Evolutionary conservation across 208 protist genomes (phyloP).

Genomic region (Trichomonas vaginalis): DNA sequence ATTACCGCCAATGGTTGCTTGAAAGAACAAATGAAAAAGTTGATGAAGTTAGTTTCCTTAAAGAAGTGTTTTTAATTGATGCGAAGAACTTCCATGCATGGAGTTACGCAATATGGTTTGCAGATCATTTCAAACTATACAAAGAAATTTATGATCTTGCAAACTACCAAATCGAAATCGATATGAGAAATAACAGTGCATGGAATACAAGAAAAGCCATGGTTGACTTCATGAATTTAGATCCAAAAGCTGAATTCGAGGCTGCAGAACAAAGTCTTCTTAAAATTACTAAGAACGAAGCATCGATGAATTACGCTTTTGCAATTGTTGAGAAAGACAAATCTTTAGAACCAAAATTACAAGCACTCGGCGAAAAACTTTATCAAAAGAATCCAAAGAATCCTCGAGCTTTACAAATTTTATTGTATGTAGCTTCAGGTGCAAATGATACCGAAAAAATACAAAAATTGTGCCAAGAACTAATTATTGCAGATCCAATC

Average conservation of each 20-base stretch:
- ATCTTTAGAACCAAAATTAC: not conserved
- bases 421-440: not conserved
- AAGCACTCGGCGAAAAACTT: not conserved
- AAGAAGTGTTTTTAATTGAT: not conserved
- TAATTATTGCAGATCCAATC: not conserved
- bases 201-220: not conserved
- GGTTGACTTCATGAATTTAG: not conserved
- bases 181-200: slow-evolving; percentile 1
- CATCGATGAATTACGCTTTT: not conserved
- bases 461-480: not conserved
- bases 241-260: not conserved
- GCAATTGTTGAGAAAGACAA: not conserved
- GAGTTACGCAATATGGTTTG: not conserved
- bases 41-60: not conserved
- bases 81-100: not conserved
- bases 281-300: not conserved
- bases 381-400: not conserved
- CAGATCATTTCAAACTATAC: not conserved
- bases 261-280: not conserved
- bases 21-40: not conserved
- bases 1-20: not conserved
- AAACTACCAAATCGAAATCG: not conserved
- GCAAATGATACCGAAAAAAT: not conserved
- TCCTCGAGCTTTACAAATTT: not conserved
- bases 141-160: not conserved